phyloP scores from a whole-genome alignment of 257 asterid species.

The Primulina huaijiensis region DNA sequence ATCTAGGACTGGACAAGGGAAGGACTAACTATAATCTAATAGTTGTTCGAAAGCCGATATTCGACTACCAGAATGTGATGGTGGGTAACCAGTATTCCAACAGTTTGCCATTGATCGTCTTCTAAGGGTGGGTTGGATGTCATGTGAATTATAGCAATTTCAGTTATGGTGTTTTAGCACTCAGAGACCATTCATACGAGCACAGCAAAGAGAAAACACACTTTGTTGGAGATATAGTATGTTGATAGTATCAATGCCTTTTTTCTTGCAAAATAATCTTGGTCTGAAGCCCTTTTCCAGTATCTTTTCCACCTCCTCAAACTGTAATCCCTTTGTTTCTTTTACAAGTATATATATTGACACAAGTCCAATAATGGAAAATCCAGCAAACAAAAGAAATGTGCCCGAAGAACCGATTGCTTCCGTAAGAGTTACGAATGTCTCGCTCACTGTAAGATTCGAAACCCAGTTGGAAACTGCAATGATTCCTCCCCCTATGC shows the following conservation, averaged over 20 bases:
- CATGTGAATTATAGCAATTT: no score
- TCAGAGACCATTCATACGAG: no score
- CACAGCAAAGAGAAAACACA: no score
- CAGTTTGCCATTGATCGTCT: no score
- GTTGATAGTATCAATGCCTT: not conserved
- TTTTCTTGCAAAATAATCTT: not conserved
- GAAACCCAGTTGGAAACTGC: slow-evolving; percentile 30
- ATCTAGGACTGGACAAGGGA: no score
- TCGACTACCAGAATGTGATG: no score
- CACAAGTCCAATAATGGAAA: slow-evolving; percentile 21
- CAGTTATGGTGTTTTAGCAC: no score
- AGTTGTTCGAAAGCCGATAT: no score
- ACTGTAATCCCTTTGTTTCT: slow-evolving; percentile 26
- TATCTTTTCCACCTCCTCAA: slow-evolving; percentile 24
- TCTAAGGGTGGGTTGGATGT: not conserved
- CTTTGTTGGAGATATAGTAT: no score
- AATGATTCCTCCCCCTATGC: slow-evolving; percentile 24
- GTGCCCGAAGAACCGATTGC: slow-evolving; percentile 24
- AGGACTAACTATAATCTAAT: no score
- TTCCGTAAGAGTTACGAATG: slow-evolving; percentile 24
- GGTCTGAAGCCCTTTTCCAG: slow-evolving; percentile 23
- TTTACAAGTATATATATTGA: slow-evolving; percentile 24
- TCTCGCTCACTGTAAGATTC: slow-evolving; percentile 21
- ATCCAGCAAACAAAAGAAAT: slow-evolving; percentile 24
- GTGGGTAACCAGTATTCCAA: no score